phyloP scores from a whole-genome alignment of 2,329 filamentous ascomycete genomes.

The Epichloe glyceriae region DNA sequence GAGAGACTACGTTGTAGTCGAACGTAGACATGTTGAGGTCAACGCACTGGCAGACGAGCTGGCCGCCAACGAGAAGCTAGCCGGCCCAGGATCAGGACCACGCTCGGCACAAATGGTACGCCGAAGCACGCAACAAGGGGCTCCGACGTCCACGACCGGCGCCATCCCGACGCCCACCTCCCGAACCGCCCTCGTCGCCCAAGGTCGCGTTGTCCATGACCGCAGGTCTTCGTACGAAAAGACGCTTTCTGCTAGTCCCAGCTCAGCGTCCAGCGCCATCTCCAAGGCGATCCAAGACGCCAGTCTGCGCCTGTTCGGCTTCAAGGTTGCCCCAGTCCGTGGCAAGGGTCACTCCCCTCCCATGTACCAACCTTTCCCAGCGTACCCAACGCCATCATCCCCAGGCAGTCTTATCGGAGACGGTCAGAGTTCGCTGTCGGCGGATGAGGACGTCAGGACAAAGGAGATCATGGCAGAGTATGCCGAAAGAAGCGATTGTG shows the following conservation, averaged over 20 bases:
- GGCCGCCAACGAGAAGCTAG: slow-evolving; percentile 63
- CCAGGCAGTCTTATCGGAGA: slow-evolving; percentile 53
- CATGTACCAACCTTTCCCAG: slow-evolving; percentile 69
- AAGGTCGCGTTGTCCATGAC: slow-evolving; percentile 57
- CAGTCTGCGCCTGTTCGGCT: slow-evolving; percentile 60
- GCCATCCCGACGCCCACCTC: slow-evolving; percentile 55
- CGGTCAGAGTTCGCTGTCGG: slow-evolving; percentile 39
- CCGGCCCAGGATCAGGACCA: slow-evolving; percentile 33
- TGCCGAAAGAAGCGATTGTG: slow-evolving; percentile 85
- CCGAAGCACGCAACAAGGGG: slow-evolving; percentile 65
- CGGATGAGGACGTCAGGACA: slow-evolving; percentile 67
- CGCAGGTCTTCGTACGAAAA: slow-evolving; percentile 73
- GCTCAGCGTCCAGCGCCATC: slow-evolving; percentile 76
- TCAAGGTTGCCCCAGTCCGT: slow-evolving; percentile 55
- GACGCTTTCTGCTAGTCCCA: slow-evolving; percentile 51
- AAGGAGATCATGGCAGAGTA: slow-evolving; percentile 81
- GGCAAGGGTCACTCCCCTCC: slow-evolving; percentile 60
- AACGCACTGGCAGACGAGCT: slow-evolving; percentile 95
- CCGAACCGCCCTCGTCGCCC: slow-evolving; percentile 60
- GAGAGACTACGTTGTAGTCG: slow-evolving; percentile 88
- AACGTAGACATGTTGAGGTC: slow-evolving; percentile 90
- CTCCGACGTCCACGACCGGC: slow-evolving; percentile 54
- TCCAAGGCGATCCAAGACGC: slow-evolving; percentile 93
- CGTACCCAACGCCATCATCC: slow-evolving; percentile 59
- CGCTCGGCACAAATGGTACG: slow-evolving; percentile 55